Conservation (phyloP, 331 rosid genomes). For the Cydonia oblonga region DNA sequence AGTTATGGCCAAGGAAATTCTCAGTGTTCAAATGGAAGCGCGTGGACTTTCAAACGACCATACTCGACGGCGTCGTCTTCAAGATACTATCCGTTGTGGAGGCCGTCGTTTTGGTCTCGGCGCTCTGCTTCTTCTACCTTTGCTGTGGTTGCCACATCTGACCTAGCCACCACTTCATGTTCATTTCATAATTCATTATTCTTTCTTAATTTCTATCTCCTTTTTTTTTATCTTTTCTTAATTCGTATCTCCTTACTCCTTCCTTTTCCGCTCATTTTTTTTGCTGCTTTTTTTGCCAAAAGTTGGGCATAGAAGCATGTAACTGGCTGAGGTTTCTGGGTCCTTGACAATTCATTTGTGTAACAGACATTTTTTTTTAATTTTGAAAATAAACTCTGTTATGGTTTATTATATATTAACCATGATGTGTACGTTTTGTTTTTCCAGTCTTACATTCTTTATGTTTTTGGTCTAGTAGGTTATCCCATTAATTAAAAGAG, state of each 20-base stretch:
- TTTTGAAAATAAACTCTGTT: background rate
- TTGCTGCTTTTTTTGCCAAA: background rate
- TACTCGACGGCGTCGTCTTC: slow-evolving; percentile 59
- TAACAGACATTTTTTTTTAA: background rate
- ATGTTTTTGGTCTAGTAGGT: background rate
- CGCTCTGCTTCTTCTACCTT: slow-evolving; percentile 78
- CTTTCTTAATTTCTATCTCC: background rate
- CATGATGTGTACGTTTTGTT: background rate
- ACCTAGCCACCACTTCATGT: background rate
- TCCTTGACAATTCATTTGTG: background rate
- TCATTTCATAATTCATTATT: background rate
- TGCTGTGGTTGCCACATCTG: slow-evolving; percentile 79
- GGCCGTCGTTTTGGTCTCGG: slow-evolving; percentile 60
- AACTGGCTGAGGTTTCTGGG: background rate
- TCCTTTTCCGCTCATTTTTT: no score
- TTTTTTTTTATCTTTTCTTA: no score
- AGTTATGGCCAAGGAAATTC: slow-evolving; percentile 48
- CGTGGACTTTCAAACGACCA: slow-evolving; percentile 29
- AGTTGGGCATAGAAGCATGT: slow-evolving; percentile 1
- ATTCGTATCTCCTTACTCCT: background rate
- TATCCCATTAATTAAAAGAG: background rate
- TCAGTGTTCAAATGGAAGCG: slow-evolving; percentile 44
- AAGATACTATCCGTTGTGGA: slow-evolving; percentile 58
- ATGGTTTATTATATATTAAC: background rate
- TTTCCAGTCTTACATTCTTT: background rate